phyloP scores from a whole-genome alignment of 2,329 filamentous ascomycete genomes.

The Alternaria rosae region DNA sequence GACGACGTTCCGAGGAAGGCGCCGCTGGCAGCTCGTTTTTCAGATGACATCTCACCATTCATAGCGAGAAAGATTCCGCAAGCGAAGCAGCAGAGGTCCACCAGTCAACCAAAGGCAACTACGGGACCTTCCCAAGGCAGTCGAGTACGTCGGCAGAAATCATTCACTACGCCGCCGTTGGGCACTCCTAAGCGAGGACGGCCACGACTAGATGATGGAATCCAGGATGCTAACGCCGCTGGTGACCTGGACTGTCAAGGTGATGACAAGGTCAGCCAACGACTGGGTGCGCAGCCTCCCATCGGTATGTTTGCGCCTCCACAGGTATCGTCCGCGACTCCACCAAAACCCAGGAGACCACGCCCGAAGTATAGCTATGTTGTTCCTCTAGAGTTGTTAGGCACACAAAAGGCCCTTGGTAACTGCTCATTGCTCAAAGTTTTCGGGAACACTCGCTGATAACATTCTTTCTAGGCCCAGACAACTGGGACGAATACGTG shows the following conservation, averaged over 20 bases:
- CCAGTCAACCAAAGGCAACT: neutral
- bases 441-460: neutral
- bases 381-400: conserved; percentile 15
- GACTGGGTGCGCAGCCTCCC: neutral
- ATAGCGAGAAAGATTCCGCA: neutral
- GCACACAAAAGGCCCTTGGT: conserved; percentile 21
- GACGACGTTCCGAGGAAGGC: conserved; percentile 4
- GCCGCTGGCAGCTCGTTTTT: neutral
- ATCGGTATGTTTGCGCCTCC: neutral
- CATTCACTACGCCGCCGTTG: neutral
- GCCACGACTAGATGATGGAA: neutral
- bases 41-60: neutral
- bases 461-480: neutral
- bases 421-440: neutral
- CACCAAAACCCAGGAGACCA: neutral
- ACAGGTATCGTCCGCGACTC: neutral
- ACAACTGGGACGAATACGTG: conserved; percentile 27
- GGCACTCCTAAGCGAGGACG: neutral
- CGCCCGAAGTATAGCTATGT: conserved; percentile 12
- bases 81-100: neutral
- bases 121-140: neutral
- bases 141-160: neutral
- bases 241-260: neutral
- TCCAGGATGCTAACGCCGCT: neutral
- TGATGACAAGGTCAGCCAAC: neutral